Evolutionary conservation across 306 rosid species (phyloP).

Genomic region (Canavalia ensiformis): DNA sequence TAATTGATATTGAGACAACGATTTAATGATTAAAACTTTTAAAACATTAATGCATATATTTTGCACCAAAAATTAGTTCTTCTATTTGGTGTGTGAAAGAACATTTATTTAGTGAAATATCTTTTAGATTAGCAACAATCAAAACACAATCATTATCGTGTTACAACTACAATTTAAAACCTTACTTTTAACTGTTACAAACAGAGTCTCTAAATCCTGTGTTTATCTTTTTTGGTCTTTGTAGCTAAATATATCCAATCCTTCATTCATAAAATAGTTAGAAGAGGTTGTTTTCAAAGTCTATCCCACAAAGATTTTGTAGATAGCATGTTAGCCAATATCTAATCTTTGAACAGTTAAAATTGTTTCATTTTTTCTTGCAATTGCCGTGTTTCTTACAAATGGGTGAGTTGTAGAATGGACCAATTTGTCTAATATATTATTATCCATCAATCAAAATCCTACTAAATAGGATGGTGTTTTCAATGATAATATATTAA

Average conservation of each 20-base stretch:
- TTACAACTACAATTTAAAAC: constrained; percentile 5
- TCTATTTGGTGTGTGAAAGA: no score
- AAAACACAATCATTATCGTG: not conserved
- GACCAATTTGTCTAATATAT: constrained; percentile 16
- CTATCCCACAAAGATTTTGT: constrained; percentile 40
- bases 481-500: constrained; percentile 2
- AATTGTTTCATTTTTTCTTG: constrained; percentile 40
- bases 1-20: no score
- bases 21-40: no score
- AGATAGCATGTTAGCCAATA: not conserved
- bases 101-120: no score
- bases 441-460: constrained; percentile 40
- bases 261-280: not conserved
- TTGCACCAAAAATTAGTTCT: no score
- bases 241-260: not conserved
- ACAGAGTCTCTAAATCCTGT: not conserved
- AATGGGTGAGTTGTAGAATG: not conserved
- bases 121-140: not conserved
- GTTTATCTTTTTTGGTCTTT: not conserved
- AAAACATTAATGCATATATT: no score
- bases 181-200: not conserved
- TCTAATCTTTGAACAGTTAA: constrained; percentile 16
- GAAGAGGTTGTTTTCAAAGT: constrained; percentile 26
- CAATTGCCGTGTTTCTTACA: constrained; percentile 41
- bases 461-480: constrained; percentile 40